Evolutionary conservation across 495 filamentous ascomycete genomes (phyloP), one percentile per base, ranked within the genome.

Genomic region (Trypethelium eluteriae): DNA sequence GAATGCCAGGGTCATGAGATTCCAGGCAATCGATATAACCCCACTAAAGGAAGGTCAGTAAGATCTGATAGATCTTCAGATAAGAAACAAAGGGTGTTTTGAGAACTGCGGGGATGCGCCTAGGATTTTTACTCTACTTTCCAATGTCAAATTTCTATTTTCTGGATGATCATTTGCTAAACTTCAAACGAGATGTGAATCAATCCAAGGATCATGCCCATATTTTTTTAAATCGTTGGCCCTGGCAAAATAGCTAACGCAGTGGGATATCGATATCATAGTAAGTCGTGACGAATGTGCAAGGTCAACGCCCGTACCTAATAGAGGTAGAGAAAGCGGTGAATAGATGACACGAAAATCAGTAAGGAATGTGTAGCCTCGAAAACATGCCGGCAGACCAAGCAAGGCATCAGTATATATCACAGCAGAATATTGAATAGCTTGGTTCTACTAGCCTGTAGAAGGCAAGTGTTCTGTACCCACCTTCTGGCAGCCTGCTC

Each of bases 381-480:
- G 11, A 25, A 53, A n/a, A 53, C 49, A 53, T 53, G 49, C 11
- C 18, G 5, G 5, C 11, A 53, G n/a, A 18, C 49, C 83, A 73
- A 95, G 35, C 36, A 14, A 34, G 56, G 38, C 63, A 25, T 61
- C 69, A 93, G 76, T 92, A 96, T 92, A 41, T 53, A 53, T 14
- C 18, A 18, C n/a, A 25, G 11, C 49, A 53, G 18, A 25, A 53
- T 5, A 9, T 53, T 53, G 12, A n/a, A 25, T 5, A 18, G 49
- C 11, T 11, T 14, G 41, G 14, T 14, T 44, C 41, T 44, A 25
- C 25, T 25, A 25, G 25, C 25, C 25, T 25, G 25, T 25, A 25
- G 25, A 25, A 25, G 25, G 25, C 25, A 25, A 25, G 25, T 25
- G 25, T 25, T 25, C 25, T 25, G 25, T 25, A 25, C 25, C 25